Conservation (phyloP, 2,329 filamentous ascomycete species). For the Botryotinia narcissicola region DNA sequence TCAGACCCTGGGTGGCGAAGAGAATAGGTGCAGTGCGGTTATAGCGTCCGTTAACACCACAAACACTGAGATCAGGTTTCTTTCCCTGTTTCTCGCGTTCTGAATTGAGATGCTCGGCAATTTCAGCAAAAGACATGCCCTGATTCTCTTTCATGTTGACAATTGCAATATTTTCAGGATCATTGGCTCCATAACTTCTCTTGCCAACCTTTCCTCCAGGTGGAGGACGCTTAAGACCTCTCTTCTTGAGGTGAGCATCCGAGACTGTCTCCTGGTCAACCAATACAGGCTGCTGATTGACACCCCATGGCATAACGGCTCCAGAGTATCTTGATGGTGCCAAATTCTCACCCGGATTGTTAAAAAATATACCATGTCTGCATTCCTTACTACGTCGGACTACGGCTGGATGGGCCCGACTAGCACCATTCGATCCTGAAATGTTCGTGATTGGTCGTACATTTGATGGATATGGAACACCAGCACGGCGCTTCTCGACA, state of each 20-base stretch:
- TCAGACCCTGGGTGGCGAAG: conserved; percentile 30
- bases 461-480: background rate
- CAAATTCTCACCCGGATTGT: conserved; percentile 18
- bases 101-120: conserved; percentile 30
- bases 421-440: background rate
- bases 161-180: conserved; percentile 38
- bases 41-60: conserved; percentile 33
- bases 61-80: conserved; percentile 28
- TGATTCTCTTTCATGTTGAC: conserved; percentile 35
- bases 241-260: conserved; percentile 33
- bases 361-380: conserved; percentile 8
- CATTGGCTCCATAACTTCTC: conserved; percentile 35
- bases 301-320: conserved; percentile 26
- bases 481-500: conserved; percentile 9
- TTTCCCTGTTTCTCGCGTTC: conserved; percentile 27
- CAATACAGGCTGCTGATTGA: conserved; percentile 26
- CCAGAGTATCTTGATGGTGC: conserved; percentile 30
- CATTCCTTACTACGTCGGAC: background rate
- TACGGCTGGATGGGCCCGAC: background rate
- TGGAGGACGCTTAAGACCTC: conserved; percentile 26
- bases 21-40: conserved; percentile 38
- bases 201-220: conserved; percentile 26
- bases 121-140: conserved; percentile 27
- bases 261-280: conserved; percentile 25
- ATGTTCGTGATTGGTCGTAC: background rate